Base-by-base conservation (phyloP, 2,329 filamentous ascomycete genomes). In the Monosporascus ibericus region DNA sequence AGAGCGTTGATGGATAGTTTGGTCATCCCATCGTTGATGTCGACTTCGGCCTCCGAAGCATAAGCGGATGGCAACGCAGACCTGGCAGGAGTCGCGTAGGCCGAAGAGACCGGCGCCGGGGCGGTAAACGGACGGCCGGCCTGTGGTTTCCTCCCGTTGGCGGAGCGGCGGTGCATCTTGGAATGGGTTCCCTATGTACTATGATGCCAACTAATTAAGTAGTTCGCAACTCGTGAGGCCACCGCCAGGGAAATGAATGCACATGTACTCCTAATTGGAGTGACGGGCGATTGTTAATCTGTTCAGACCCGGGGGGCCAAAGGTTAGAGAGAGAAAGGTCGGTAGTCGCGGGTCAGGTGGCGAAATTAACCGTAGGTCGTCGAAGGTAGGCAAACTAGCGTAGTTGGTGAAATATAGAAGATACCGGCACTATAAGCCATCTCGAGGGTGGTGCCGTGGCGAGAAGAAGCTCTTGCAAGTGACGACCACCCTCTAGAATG, bases 361-460 rank as follows among this genome's bases (percentile, higher is more conserved):
- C 30, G 30, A 11, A 34, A 34, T 34, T 14, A 34, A 14, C 30
- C 11, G 30, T 20, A 18, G 38, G 18, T 11, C 15, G 17, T 5
- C 6, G 38, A 18, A 7, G 18, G 17, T 11, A 40, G 22, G 40
- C 17, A 49, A 49, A 50, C 37, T 38, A 44, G 38, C 50, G 48
- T 56, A 57, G 62, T 53, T 55, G 20, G 48, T 57, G 53, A 56
- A 56, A 55, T 54, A 64, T 52, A 53, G 18, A 40, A 40, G 38
- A 40, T 7, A 20, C 8, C 18, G 38, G 38, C 38, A 67, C 65
- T 62, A 69, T 66, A 65, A 64, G 58, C 58, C 67, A 72, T 71
- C 68, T 67, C 66, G 76, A 79, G 75, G 76, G 76, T 78, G 77
- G 75, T 77, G 72, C 78, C 80, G 81, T 82, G 68, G 72, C 58